Base-by-base conservation (phyloP, 2,329 filamentous ascomycete species). In the Fusarium succisae region DNA sequence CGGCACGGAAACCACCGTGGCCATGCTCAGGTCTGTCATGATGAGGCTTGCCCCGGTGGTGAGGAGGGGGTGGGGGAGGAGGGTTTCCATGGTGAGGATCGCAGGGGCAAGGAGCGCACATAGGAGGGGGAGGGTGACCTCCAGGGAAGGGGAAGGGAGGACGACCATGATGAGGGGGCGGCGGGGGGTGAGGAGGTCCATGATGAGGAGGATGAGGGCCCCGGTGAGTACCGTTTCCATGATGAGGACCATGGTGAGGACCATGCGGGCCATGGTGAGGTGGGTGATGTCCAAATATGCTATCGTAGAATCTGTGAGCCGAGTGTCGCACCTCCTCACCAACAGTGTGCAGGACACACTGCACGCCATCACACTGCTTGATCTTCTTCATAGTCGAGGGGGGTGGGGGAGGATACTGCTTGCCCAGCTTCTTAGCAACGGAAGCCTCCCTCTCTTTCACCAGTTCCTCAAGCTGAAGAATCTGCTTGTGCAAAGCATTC, bases 391-490 rank as follows among this genome's bases (percentile, higher is more conserved):
- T 50, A 57, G 61, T 79, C 65, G 78, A 77, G n/a, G 63, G 75
- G 35, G 72, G 74, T 22, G 63, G 66, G 2, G 75, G 72, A 24
- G 75, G 72, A n/a, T 73, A 74, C 37, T 61, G 61, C 47, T 68
- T 66, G 61, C 82, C 79, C 63, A 83, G 81, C 6, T 80, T 77
- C 26, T 83, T 78, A 39, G 80, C 76, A 58, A 86, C 79, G 60
- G 82, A 80, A 9, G 79, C 78, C 74, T 87, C 83, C 73, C 86
- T 86, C 63, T 82, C 77, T 45, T 76, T 77, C 69, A 88, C 86
- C 20, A 83, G 80, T 56, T 82, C 79, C 72, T 85, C 79, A 45
- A 88, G 80, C 58, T 84, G 82, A 37, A 78, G 73, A 22, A 85
- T 78, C 70, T 86, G 84, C 55, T 80, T 77, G 71, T 81, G 82